Conservation (phyloP, 2,329 filamentous ascomycete species). For the Hymenoscyphus albidus region DNA sequence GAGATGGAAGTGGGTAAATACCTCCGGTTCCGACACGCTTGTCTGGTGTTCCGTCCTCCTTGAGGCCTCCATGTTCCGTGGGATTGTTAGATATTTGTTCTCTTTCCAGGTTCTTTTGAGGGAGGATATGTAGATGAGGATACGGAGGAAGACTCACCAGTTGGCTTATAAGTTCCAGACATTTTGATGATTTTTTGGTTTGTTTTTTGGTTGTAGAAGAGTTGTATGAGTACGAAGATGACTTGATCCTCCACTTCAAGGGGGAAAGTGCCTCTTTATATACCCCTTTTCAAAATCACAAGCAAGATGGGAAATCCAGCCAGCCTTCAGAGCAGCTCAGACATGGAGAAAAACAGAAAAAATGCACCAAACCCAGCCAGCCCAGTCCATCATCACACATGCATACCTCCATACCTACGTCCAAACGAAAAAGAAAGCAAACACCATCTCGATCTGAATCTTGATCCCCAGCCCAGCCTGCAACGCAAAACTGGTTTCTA, state of each 20-base stretch:
- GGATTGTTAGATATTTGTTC: neutral
- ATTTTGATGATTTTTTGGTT: neutral
- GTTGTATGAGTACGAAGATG: neutral
- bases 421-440: too few species aligned
- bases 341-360: too few species aligned
- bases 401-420: too few species aligned
- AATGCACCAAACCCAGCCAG: too few species aligned
- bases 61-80: constrained; percentile 41
- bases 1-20: constrained; percentile 5
- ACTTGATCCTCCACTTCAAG: neutral
- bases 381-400: too few species aligned
- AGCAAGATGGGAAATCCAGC: neutral
- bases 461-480: too few species aligned
- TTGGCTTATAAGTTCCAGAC: constrained; percentile 12
- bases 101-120: neutral
- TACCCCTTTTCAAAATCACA: neutral
- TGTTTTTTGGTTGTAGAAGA: neutral
- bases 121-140: neutral
- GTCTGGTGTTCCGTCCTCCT: constrained; percentile 41
- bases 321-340: too few species aligned
- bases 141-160: neutral
- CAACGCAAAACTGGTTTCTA: too few species aligned
- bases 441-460: too few species aligned
- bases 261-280: neutral
- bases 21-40: constrained; percentile 39